These are phyloP conservation scores for Zalerion maritima DNA, from an alignment of 495 filamentous ascomycete species.

Conservation along the genomic window DNA sequence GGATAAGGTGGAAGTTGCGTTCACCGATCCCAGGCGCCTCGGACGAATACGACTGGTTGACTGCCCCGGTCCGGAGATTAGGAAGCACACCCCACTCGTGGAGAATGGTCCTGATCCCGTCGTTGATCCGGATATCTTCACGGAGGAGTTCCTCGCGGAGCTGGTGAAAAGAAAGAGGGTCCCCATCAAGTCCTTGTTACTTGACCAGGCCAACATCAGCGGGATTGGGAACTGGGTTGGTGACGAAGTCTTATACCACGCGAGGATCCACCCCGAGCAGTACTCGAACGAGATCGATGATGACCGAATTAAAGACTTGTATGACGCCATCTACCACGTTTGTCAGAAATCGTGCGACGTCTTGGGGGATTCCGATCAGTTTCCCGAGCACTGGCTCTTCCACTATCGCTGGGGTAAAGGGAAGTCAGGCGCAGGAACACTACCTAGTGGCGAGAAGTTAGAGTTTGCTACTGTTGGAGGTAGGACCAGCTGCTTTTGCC, in stretches of 20 bases:
- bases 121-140: conserved; percentile 61
- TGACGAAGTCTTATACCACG: conserved; percentile 82
- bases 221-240: conserved; percentile 96
- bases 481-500: conserved; percentile 76
- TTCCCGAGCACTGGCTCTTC: conserved; percentile 87
- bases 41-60: conserved; percentile 68
- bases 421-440: conserved; percentile 50
- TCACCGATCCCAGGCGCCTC: conserved; percentile 68
- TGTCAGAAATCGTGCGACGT: conserved; percentile 65
- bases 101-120: conserved; percentile 92
- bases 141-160: conserved; percentile 49
- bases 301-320: conserved; percentile 54
- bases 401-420: conserved; percentile 84
- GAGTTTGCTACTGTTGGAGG: conserved; percentile 75
- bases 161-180: conserved; percentile 62
- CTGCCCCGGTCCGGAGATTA: conserved; percentile 57
- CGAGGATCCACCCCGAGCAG: conserved; percentile 79
- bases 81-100: conserved; percentile 62
- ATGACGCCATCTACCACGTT: conserved; percentile 61
- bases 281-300: conserved; percentile 71
- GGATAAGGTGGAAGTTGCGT: conserved; percentile 57
- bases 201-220: conserved; percentile 81
- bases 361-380: conserved; percentile 65
- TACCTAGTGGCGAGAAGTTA: conserved; percentile 77
- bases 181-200: conserved; percentile 70